phyloP scores from a whole-genome alignment of 257 asterid species.

The Solanum pinnatisectum region DNA sequence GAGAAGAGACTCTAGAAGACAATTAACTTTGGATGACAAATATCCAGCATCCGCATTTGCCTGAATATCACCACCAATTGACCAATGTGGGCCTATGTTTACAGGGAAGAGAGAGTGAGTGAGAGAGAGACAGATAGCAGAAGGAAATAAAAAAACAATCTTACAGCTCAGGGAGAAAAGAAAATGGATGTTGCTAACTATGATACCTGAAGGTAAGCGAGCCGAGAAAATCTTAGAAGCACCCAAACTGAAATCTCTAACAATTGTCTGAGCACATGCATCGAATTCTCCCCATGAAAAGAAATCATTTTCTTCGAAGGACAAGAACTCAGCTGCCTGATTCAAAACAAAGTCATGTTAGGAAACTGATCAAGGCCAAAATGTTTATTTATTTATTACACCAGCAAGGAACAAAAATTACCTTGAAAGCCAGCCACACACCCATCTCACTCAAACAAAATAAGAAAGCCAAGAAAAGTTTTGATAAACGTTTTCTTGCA shows the following conservation, averaged over 20 bases:
- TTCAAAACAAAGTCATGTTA: not conserved
- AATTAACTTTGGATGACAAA: conserved; percentile 45
- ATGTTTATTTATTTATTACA: not conserved
- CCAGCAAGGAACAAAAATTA: conserved; percentile 6
- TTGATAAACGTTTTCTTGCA: conserved; percentile 33
- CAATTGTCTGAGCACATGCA: conserved; percentile 24
- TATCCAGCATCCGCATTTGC: conserved; percentile 37
- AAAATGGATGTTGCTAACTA: not conserved
- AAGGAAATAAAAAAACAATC: not conserved
- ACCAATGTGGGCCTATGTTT: conserved; percentile 32
- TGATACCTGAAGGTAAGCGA: conserved; percentile 42
- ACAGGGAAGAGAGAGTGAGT: not conserved
- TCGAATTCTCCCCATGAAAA: conserved; percentile 38
- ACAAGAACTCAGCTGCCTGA: conserved; percentile 64
- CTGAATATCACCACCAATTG: conserved; percentile 13
- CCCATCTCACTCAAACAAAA: conserved; percentile 75
- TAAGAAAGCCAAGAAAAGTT: conserved; percentile 20
- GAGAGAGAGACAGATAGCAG: not conserved
- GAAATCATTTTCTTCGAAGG: conserved; percentile 22
- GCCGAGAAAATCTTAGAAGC: conserved; percentile 35
- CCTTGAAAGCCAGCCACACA: conserved; percentile 69
- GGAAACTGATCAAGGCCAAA: not conserved
- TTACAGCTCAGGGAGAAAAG: not conserved
- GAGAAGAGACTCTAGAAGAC: conserved; percentile 60
- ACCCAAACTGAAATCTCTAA: conserved; percentile 40